Percentiles rank a stretch among this genome's conserved stretches.
Evolutionary conservation across 1,284 basidiomycete genomes (phyloP).

Genomic region (Cystobasidium sp.): DNA sequence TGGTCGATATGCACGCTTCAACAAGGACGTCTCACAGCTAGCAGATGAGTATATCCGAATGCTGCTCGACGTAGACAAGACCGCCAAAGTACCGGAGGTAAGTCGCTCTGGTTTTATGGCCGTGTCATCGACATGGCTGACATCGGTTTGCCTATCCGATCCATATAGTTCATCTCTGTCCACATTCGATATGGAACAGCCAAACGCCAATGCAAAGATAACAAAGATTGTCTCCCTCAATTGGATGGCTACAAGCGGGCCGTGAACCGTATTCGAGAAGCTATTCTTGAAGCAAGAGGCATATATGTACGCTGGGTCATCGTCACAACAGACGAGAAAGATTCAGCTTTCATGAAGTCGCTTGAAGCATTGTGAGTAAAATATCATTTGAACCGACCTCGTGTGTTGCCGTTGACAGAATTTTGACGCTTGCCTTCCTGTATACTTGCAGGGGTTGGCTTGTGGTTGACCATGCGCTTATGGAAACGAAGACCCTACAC

Average conservation of each 20-base stretch:
- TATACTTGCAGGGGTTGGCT: slow-evolving; percentile 24
- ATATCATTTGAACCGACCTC: too few species aligned
- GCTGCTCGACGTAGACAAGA: slow-evolving; percentile 20
- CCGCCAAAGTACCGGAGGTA: slow-evolving; percentile 24
- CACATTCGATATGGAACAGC: slow-evolving; percentile 45
- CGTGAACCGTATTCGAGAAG: slow-evolving; percentile 30
- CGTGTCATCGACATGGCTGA: too few species aligned
- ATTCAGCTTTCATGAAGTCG: slow-evolving; percentile 11
- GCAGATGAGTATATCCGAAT: slow-evolving; percentile 25
- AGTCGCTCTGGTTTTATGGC: neutral
- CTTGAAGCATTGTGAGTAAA: slow-evolving; percentile 32
- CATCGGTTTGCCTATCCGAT: neutral
- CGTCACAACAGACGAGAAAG: slow-evolving; percentile 33
- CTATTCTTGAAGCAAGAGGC: slow-evolving; percentile 27
- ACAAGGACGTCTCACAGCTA: slow-evolving; percentile 10
- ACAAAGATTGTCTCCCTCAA: slow-evolving; percentile 38
- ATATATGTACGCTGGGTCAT: slow-evolving; percentile 28
- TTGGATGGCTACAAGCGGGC: slow-evolving; percentile 39
- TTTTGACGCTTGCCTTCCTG: too few species aligned
- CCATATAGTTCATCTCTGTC: slow-evolving; percentile 31
- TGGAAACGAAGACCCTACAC: slow-evolving; percentile 10
- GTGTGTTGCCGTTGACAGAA: too few species aligned
- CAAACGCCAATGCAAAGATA: slow-evolving; percentile 15
- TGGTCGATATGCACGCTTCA: slow-evolving; percentile 32
- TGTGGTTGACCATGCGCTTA: slow-evolving; percentile 26